These are phyloP conservation scores for Thelephora ganbajun DNA, from an alignment of 768 basidiomycete species.

Conservation along the genomic window DNA sequence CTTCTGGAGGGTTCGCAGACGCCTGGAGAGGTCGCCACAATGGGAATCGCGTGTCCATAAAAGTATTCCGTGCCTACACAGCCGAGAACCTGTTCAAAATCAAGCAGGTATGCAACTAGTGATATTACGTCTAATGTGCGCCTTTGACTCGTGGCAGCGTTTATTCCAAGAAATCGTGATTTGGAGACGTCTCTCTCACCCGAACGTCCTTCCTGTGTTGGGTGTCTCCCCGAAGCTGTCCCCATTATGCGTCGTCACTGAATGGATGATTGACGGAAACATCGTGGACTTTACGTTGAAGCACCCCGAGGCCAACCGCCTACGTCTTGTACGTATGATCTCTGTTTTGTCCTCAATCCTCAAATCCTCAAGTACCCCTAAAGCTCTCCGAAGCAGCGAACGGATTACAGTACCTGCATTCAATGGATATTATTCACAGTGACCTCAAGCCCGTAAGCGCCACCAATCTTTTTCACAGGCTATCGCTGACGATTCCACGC, in stretches of 20 bases:
- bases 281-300: neutral
- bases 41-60: neutral
- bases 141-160: neutral
- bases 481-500: too few relatives aligned
- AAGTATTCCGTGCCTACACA: neutral
- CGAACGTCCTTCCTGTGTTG: neutral
- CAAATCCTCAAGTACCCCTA: neutral
- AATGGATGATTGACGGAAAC: neutral
- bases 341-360: neutral
- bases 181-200: neutral
- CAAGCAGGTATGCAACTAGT: neutral
- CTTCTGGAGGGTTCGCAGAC: slow-evolving; percentile 6
- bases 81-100: neutral
- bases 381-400: slow-evolving; percentile 7
- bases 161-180: too few relatives aligned
- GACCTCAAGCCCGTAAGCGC: slow-evolving; percentile 11
- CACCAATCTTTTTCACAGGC: too few relatives aligned
- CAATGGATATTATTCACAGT: slow-evolving; percentile 10
- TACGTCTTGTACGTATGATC: too few relatives aligned
- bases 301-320: too few relatives aligned
- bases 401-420: slow-evolving; percentile 12
- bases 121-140: neutral
- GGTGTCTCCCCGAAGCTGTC: neutral
- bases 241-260: neutral
- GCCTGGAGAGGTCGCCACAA: slow-evolving; percentile 2